A percentile compares a stretch with the other conserved stretches of the same genome.
phyloP scores from a whole-genome alignment of 2,329 filamentous ascomycete species.

The Cladophialophora yegresii region DNA sequence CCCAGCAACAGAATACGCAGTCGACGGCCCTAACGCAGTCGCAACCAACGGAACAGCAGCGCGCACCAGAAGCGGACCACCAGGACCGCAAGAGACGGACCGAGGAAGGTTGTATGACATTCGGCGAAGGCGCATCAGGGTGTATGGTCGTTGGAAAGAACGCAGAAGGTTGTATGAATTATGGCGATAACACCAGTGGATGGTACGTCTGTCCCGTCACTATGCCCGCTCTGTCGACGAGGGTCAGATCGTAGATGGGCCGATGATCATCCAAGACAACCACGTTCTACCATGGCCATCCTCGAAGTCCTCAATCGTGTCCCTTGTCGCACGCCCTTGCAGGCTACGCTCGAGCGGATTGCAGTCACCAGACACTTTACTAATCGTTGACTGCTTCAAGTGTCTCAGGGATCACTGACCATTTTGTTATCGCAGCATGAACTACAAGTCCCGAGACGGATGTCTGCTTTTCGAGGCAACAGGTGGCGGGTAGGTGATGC shows the following conservation, averaged over 20 bases:
- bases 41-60: background rate
- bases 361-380: background rate
- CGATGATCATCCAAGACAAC: background rate
- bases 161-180: slow-evolving; percentile 26
- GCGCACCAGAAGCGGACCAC: background rate
- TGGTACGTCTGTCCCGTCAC: slow-evolving; percentile 19
- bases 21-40: slow-evolving; percentile 1
- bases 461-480: slow-evolving; percentile 28
- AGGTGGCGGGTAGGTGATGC: slow-evolving; percentile 21
- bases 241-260: background rate
- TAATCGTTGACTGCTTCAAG: background rate
- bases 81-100: slow-evolving; percentile 14
- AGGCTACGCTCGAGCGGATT: background rate
- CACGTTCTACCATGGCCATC: background rate
- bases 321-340: background rate
- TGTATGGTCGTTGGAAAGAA: slow-evolving; percentile 29
- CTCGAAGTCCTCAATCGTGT: background rate
- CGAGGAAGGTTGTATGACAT: slow-evolving; percentile 29
- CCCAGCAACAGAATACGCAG: slow-evolving; percentile 3
- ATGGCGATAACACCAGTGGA: slow-evolving; percentile 28
- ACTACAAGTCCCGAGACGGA: slow-evolving; percentile 30
- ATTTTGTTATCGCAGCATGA: slow-evolving; percentile 17
- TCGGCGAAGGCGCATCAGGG: slow-evolving; percentile 25
- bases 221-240: background rate
- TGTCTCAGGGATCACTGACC: background rate